Evolutionary conservation across 2,329 filamentous ascomycete genomes (phyloP).

Genomic region (Diaporthe citriasiana): DNA sequence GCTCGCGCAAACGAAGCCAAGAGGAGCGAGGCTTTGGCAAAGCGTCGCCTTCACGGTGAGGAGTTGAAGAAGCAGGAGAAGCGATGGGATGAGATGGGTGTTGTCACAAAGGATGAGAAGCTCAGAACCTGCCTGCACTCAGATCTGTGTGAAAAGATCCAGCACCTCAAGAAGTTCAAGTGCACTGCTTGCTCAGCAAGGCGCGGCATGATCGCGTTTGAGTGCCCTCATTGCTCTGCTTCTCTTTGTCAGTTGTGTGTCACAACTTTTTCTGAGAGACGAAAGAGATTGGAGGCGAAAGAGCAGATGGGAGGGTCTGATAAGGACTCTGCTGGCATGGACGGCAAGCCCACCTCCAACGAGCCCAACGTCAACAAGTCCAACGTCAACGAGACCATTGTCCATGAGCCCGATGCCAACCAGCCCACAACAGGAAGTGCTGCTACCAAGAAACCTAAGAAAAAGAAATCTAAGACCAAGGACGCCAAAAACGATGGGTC

Average conservation of each 20-base stretch:
- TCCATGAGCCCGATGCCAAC: neutral
- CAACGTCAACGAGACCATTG: neutral
- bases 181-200: slow-evolving; percentile 44
- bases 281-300: slow-evolving; percentile 39
- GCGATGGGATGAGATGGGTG: slow-evolving; percentile 42
- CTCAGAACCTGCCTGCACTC: slow-evolving; percentile 46
- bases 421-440: neutral
- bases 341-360: neutral
- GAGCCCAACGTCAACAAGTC: neutral
- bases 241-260: slow-evolving; percentile 48
- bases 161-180: slow-evolving; percentile 46
- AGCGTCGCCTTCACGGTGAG: neutral
- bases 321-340: neutral
- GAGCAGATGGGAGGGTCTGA: slow-evolving; percentile 25
- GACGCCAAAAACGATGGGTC: neutral
- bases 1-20: slow-evolving; percentile 1
- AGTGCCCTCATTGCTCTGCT: slow-evolving; percentile 46
- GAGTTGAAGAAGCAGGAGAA: slow-evolving; percentile 42
- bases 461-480: neutral
- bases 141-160: slow-evolving; percentile 44
- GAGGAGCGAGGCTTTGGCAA: neutral
- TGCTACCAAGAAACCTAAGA: neutral
- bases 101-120: slow-evolving; percentile 44
- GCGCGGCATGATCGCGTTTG: slow-evolving; percentile 46
- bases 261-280: slow-evolving; percentile 41